phyloP scores from a whole-genome alignment of 495 filamentous ascomycete species.

The Parmelia sp. region DNA sequence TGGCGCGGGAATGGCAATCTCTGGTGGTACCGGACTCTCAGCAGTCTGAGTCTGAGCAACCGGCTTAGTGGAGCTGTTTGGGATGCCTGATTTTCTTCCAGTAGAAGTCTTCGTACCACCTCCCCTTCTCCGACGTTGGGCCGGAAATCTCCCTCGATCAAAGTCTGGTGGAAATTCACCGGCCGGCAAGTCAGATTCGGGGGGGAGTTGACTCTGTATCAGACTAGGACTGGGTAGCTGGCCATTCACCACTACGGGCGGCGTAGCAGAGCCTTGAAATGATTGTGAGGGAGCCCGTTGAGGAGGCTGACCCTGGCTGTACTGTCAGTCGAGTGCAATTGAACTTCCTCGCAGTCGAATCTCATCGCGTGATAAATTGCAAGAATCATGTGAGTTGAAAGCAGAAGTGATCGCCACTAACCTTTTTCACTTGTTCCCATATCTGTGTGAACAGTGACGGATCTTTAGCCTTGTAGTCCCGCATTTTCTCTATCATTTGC shows the following conservation, averaged over 20 bases:
- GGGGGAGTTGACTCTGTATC: slow-evolving; percentile 13
- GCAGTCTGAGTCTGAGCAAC: not conserved
- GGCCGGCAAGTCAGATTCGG: slow-evolving; percentile 21
- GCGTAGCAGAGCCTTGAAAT: slow-evolving; percentile 10
- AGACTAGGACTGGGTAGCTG: slow-evolving; percentile 12
- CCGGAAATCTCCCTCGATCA: slow-evolving; percentile 30
- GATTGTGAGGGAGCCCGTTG: slow-evolving; percentile 15
- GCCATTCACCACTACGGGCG: slow-evolving; percentile 12
- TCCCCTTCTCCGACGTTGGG: slow-evolving; percentile 22
- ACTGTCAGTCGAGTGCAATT: not conserved
- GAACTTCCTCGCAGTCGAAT: not conserved
- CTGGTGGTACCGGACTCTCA: not conserved
- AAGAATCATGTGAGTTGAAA: not conserved
- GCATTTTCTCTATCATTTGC: slow-evolving; percentile 35
- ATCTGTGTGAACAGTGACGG: slow-evolving; percentile 31
- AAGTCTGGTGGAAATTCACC: slow-evolving; percentile 19
- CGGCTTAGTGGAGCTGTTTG: slow-evolving; percentile 5
- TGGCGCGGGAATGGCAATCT: not conserved
- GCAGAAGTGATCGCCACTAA: not conserved
- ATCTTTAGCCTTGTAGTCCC: slow-evolving; percentile 33
- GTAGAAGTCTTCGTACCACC: not conserved
- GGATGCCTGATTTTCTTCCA: not conserved
- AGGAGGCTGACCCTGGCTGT: slow-evolving; percentile 15
- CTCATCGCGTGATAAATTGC: not conserved
- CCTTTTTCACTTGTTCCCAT: slow-evolving; percentile 35